Evolutionary conservation across 805 yeast species (phyloP).

Genomic region (Starmera pachycereana): DNA sequence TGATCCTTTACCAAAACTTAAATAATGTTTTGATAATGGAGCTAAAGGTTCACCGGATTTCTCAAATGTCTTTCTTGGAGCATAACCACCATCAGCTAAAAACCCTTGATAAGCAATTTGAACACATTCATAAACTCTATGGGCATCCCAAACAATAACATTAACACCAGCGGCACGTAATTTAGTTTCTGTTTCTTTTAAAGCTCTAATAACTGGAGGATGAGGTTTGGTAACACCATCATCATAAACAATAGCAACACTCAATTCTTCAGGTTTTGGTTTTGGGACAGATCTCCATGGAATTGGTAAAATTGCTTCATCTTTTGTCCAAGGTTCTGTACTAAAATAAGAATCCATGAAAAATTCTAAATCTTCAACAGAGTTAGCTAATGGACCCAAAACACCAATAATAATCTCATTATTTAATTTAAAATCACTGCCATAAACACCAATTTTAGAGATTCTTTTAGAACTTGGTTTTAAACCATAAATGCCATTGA

Average conservation of each 20-base stretch:
- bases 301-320: conserved; percentile 23
- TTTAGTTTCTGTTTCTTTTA: conserved; percentile 42
- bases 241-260: conserved; percentile 52
- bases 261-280: conserved; percentile 32
- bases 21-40: conserved; percentile 55
- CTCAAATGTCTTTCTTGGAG: conserved; percentile 39
- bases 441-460: conserved; percentile 25
- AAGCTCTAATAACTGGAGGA: conserved; percentile 51
- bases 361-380: conserved; percentile 55
- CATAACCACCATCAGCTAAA: conserved; percentile 57
- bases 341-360: conserved; percentile 46
- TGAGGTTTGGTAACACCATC: conserved; percentile 61
- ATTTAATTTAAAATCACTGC: conserved; percentile 21
- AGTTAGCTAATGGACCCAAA: conserved; percentile 58
- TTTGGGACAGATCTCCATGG: conserved; percentile 28
- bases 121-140: conserved; percentile 46
- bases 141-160: conserved; percentile 46
- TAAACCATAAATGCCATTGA: conserved; percentile 42
- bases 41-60: conserved; percentile 62
- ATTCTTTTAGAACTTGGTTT: conserved; percentile 47
- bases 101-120: conserved; percentile 48
- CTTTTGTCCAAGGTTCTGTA: conserved; percentile 47
- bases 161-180: conserved; percentile 49
- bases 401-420: conserved; percentile 36
- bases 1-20: conserved; percentile 51